These are phyloP conservation scores for Mixia osmundae DNA, from an alignment of 1,284 basidiomycete genomes.

Conservation along the genomic window DNA sequence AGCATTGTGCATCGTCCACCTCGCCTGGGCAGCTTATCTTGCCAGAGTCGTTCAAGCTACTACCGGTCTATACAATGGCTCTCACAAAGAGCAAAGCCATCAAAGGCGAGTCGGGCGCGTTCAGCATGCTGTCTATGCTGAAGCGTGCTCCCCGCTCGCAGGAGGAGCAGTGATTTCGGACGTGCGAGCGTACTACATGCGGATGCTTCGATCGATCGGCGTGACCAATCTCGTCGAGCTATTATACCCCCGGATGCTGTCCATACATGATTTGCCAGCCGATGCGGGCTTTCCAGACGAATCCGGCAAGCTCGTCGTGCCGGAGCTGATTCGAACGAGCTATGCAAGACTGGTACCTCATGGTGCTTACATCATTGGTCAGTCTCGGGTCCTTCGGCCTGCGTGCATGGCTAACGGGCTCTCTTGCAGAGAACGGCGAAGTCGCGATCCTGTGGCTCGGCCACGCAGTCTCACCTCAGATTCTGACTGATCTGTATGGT, in stretches of 20 bases:
- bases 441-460: constrained; percentile 80
- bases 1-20: constrained; percentile 68
- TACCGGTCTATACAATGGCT: constrained; percentile 62
- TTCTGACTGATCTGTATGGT: constrained; percentile 67
- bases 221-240: constrained; percentile 48
- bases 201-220: constrained; percentile 45
- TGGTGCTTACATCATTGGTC: constrained; percentile 77
- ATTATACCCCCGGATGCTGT: constrained; percentile 72
- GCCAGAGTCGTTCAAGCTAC: constrained; percentile 74
- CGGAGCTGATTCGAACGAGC: constrained; percentile 58
- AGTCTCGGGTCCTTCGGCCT: constrained; percentile 20
- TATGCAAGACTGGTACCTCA: constrained; percentile 72
- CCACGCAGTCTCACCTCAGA: constrained; percentile 47
- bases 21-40: constrained; percentile 70
- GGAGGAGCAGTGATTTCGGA: constrained; percentile 49
- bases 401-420: too few species aligned
- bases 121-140: not conserved
- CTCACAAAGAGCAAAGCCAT: constrained; percentile 77
- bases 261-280: constrained; percentile 63
- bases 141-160: not conserved
- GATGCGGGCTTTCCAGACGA: constrained; percentile 43
- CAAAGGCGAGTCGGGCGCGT: constrained; percentile 37
- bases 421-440: constrained; percentile 62
- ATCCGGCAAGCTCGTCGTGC: constrained; percentile 36
- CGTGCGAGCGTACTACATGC: constrained; percentile 66